Conservation (phyloP, 306 rosid species). For the Trichosanthes cucumerina region DNA sequence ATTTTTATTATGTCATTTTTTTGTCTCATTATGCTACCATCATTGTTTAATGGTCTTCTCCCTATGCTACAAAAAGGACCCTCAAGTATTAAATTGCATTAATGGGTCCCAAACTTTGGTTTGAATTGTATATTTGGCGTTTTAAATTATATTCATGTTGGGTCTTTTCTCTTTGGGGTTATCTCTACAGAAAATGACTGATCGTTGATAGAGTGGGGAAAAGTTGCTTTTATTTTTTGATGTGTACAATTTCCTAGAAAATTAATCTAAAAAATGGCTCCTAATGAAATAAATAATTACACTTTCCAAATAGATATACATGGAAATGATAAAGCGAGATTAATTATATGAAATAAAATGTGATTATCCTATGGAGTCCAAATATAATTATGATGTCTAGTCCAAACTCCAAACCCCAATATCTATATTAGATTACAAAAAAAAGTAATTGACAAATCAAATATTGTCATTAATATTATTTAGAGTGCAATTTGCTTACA, state of each 20-base stretch:
- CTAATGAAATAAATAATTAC: neutral
- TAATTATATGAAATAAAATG: neutral
- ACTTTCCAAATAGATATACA: neutral
- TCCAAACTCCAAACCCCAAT: neutral
- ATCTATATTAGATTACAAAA: neutral
- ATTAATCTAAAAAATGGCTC: neutral
- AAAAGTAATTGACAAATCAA: neutral
- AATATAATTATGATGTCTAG: neutral
- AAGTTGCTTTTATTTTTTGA: neutral
- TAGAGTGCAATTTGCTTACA: neutral
- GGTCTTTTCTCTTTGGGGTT: neutral
- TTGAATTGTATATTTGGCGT: neutral
- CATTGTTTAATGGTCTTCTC: neutral
- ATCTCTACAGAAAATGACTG: neutral
- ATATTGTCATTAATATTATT: neutral
- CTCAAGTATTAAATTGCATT: slow-evolving; percentile 1
- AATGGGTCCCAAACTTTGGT: neutral
- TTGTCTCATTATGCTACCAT: neutral
- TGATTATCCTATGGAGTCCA: neutral
- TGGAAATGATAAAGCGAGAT: neutral
- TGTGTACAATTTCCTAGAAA: neutral
- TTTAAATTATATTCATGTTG: neutral
- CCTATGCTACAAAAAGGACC: slow-evolving; percentile 1
- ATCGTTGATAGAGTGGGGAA: neutral
- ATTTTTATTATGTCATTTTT: neutral